Evolutionary conservation across 768 basidiomycete genomes (phyloP).

Genomic region (Xerocomus brunneocitrinus): DNA sequence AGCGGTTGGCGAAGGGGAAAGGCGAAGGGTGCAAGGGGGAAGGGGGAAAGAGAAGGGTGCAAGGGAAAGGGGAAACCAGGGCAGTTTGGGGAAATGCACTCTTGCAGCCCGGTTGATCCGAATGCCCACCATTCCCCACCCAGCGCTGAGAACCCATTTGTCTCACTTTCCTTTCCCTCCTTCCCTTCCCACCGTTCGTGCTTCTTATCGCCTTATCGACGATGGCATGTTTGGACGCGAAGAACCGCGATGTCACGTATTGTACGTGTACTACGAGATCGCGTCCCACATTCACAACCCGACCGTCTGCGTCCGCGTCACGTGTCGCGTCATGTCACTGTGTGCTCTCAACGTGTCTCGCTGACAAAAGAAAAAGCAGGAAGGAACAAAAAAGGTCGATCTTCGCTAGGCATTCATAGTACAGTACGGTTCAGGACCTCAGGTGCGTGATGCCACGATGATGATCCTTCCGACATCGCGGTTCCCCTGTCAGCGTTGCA

Average conservation of each 20-base stretch:
- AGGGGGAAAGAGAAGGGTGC: neutral
- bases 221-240: neutral
- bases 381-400: neutral
- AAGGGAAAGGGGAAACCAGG: neutral
- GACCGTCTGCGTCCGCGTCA: neutral
- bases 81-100: neutral
- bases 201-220: neutral
- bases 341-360: neutral
- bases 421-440: too few relatives aligned
- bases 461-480: neutral
- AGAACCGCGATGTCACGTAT: neutral
- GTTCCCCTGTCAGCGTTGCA: neutral
- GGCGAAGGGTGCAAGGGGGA: neutral
- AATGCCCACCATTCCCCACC: neutral
- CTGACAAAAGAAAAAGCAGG: neutral
- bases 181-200: neutral
- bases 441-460: too few relatives aligned
- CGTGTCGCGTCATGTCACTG: neutral
- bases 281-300: neutral
- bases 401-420: neutral
- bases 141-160: neutral
- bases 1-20: too few relatives aligned
- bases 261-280: neutral
- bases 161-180: neutral
- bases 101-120: neutral